Conservation (phyloP, 805 yeast genomes). For the Zygoascus bituminiphila region DNA sequence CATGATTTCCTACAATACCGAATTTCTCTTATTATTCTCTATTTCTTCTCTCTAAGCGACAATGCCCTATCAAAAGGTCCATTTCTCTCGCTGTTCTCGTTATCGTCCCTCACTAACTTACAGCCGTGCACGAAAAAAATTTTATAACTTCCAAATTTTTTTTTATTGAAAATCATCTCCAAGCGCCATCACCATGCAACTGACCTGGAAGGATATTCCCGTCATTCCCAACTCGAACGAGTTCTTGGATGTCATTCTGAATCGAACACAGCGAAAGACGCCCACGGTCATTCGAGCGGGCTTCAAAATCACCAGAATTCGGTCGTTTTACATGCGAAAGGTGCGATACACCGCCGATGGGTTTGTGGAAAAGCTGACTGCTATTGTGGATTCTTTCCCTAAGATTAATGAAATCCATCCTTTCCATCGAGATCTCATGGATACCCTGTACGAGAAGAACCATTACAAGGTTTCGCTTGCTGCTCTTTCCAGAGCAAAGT, state of each 20-base stretch:
- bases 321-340: slow-evolving; percentile 97
- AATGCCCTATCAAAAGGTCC: no score
- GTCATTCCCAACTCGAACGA: slow-evolving; percentile 89
- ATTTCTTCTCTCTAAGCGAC: no score
- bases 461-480: slow-evolving; percentile 96
- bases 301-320: slow-evolving; percentile 88
- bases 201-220: slow-evolving; percentile 97
- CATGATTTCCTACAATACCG: no score
- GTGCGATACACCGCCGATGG: slow-evolving; percentile 96
- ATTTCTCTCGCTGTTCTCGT: no score
- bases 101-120: no score
- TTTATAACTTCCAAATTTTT: not conserved
- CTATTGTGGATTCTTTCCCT: slow-evolving; percentile 82
- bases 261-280: slow-evolving; percentile 96
- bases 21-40: no score
- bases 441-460: slow-evolving; percentile 94
- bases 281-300: slow-evolving; percentile 99
- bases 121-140: not conserved
- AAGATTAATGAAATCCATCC: slow-evolving; percentile 97
- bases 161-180: not conserved
- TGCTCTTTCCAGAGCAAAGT: slow-evolving; percentile 87
- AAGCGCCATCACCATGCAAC: slow-evolving; percentile 54
- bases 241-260: slow-evolving; percentile 89
- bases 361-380: slow-evolving; percentile 84
- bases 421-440: slow-evolving; percentile 96